Percentiles rank a stretch among this genome's conserved stretches.
Conservation (phyloP, 1,139 yeast genomes). For the Barnettozyma hawaiiensis region DNA sequence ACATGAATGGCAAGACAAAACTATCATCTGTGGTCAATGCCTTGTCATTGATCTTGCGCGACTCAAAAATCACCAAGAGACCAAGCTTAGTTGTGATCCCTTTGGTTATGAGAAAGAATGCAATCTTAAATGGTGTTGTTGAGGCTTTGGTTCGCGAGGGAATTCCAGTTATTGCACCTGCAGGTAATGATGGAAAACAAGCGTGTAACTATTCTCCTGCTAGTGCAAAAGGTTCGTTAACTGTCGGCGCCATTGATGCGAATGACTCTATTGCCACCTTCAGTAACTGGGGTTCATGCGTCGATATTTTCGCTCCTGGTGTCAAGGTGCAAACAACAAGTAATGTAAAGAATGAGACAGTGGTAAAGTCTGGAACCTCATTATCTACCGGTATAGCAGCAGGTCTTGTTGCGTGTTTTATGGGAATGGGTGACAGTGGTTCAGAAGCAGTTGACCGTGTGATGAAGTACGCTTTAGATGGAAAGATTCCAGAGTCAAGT, state of each 20-base stretch:
- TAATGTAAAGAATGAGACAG: constrained; percentile 24
- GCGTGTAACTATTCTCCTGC: constrained; percentile 64
- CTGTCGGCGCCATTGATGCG: constrained; percentile 55
- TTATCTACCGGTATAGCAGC: constrained; percentile 73
- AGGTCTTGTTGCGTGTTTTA: constrained; percentile 60
- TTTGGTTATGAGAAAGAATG: constrained; percentile 55
- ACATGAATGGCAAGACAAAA: constrained; percentile 43
- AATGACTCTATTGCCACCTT: constrained; percentile 44
- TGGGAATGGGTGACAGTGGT: constrained; percentile 53
- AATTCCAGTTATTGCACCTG: constrained; percentile 59
- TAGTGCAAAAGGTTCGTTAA: constrained; percentile 50
- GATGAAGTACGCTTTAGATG: constrained; percentile 23
- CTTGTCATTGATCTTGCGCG: constrained; percentile 37
- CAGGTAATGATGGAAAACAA: constrained; percentile 60
- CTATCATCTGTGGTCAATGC: constrained; percentile 46
- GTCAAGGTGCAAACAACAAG: constrained; percentile 41
- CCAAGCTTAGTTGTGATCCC: constrained; percentile 57
- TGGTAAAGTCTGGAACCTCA: constrained; percentile 62
- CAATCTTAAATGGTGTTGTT: constrained; percentile 47
- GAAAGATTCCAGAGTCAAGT: constrained; percentile 27
- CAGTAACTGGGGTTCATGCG: constrained; percentile 62
- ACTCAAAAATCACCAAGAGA: constrained; percentile 36
- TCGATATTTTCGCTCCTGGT: constrained; percentile 62
- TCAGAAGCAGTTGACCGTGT: constrained; percentile 37
- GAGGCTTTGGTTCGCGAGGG: constrained; percentile 57